Conservation (phyloP, 306 rosid species). For the Pyrus pyrifolia region DNA sequence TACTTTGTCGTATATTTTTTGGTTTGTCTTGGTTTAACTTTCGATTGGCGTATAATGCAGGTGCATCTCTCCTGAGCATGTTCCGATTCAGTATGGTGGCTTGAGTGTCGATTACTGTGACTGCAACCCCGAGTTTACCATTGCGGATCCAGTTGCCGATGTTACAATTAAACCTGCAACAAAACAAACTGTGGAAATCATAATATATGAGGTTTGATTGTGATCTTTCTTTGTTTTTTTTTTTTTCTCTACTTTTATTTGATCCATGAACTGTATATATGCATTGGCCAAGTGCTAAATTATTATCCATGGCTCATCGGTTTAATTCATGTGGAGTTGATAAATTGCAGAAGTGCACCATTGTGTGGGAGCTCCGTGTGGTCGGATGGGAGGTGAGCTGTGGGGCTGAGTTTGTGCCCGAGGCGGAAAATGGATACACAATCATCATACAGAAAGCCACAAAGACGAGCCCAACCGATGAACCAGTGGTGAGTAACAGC, state of each 20-base stretch:
- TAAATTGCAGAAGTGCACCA: constrained; percentile 66
- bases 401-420: constrained; percentile 79
- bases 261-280: no score
- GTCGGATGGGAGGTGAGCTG: constrained; percentile 96
- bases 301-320: neutral
- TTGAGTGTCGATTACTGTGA: constrained; percentile 85
- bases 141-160: constrained; percentile 54
- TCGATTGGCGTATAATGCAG: constrained; percentile 22
- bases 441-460: constrained; percentile 65
- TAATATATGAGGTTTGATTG: constrained; percentile 73
- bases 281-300: neutral
- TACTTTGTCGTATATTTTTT: neutral
- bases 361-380: constrained; percentile 94
- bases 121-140: constrained; percentile 82
- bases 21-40: constrained; percentile 3
- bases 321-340: neutral
- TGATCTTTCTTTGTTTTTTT: neutral
- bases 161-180: constrained; percentile 67
- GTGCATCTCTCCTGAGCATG: constrained; percentile 79
- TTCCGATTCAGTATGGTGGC: constrained; percentile 89
- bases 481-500: constrained; percentile 60
- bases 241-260: neutral
- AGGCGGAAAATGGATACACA: constrained; percentile 49
- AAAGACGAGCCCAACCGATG: constrained; percentile 65
- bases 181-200: constrained; percentile 88